Evolutionary conservation across 331 rosid genomes (phyloP).

Genomic region (Cydonia oblonga): DNA sequence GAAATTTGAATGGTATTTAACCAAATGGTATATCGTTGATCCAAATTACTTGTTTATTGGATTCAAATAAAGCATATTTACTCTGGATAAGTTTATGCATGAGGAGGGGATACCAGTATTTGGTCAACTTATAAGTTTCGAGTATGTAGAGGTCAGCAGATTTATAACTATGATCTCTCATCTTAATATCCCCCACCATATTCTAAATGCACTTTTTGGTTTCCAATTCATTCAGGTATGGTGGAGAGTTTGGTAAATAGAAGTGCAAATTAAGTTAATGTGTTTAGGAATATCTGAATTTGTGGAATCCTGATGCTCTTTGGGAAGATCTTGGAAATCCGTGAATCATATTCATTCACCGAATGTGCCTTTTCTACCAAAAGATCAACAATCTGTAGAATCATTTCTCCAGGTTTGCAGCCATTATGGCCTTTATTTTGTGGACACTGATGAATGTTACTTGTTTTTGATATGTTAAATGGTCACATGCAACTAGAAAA

Average conservation of each 20-base stretch:
- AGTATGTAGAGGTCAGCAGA: background rate
- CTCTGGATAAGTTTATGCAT: background rate
- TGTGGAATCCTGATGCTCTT: too few relatives aligned
- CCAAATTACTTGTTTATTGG: background rate
- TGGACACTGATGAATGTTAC: background rate
- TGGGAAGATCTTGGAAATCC: too few relatives aligned
- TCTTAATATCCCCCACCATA: background rate
- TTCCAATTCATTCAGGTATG: too few relatives aligned
- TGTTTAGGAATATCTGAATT: slow-evolving; percentile 11
- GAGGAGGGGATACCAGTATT: background rate
- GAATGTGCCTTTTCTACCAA: slow-evolving; percentile 72
- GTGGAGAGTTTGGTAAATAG: too few relatives aligned
- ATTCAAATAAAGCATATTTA: background rate
- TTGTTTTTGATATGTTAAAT: background rate
- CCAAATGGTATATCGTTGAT: background rate
- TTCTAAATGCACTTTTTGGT: too few relatives aligned
- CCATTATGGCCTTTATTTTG: background rate
- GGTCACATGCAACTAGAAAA: slow-evolving; percentile 51
- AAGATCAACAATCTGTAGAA: slow-evolving; percentile 62
- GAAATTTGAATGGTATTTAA: background rate
- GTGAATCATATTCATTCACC: too few relatives aligned
- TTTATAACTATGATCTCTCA: slow-evolving; percentile 7
- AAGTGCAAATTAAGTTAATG: background rate
- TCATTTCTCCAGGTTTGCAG: slow-evolving; percentile 72
- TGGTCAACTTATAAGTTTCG: background rate